Evolutionary conservation across 202 grass and related monocot species (phyloP), one percentile per base, ranked within the genome.

Genomic region (Zizania palustris): DNA sequence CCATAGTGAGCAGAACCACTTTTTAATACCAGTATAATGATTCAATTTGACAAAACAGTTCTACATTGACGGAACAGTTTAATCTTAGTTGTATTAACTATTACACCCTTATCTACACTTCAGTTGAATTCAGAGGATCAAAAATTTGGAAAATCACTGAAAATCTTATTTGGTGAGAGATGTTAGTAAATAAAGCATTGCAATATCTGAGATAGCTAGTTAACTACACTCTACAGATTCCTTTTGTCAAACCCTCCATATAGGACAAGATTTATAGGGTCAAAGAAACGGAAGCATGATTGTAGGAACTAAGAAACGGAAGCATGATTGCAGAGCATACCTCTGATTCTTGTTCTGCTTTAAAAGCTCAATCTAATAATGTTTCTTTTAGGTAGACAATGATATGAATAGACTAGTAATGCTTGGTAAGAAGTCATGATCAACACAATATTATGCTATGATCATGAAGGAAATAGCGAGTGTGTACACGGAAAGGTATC

Each of bases 291-390:
- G 51, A 49, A 54, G 56, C 43, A 43, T 39, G 74, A 55, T 66
- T 28, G 28, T 28, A 28, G 28, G 28, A 28, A 12, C 2, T 40
- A 42, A 14, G 7, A 46, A 49, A n/a, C n/a, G n/a, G n/a, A n/a
- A n/a, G n/a, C n/a, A n/a, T n/a, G n/a, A n/a, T 15, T 51, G 15
- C n/a, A 5, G 53, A 40, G 18, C 5, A 38, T 75, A 62, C 37
- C 60, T 22, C 28, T 2, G 28, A 28, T 28, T 28, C 36, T 36
- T 71, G 11, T 11, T 41, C 13, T 43, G 20, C 20, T 85, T 50
- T 22, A 39, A 20, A 55, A 58, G n/a, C 59, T 78, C 53, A 28
- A 48, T 72, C 41, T 63, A 48, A 6, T 39, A 19, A 67, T 45
- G 3, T 74, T 39, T 74, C 19, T 60, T 79, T 74, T 68, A 16